Evolutionary conservation across 2,329 filamentous ascomycete species (phyloP), one percentile per base, ranked within the genome.

Genomic region (Fusarium subglutinans): DNA sequence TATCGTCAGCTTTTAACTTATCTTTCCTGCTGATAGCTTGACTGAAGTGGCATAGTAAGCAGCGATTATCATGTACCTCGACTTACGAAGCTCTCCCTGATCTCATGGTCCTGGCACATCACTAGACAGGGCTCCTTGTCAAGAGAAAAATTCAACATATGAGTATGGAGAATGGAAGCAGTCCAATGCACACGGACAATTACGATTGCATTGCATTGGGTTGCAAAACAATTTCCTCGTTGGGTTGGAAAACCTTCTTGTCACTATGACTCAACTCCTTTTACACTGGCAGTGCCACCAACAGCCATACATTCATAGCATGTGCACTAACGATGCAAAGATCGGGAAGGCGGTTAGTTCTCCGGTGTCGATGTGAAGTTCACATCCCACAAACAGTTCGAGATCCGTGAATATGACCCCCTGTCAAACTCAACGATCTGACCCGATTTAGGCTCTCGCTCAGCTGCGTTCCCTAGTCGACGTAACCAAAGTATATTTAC

Each of bases 101-200:
- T 45, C 60, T 61, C 44, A 55, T 70, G 57, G 41, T 40, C 72
- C 50, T 28, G 50, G 72, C 65, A 14, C 35, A 55, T 73, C 56
- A 48, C 69, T 62, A 66, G 62, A 58, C 72, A 73, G 70, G 69
- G 72, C 47, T 75, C 61, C 37, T 54, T 55, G 60, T 51, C 44
- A 24, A 56, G 30, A 45, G 37, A 53, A 63, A 66, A 69, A 44
- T 38, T 59, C 57, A 35, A 37, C 53, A 53, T 38, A 35, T 44
- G 47, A 59, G 44, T 41, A n/a, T 28, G 22, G 38, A 62, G 24
- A 47, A 53, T 51, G 51, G 40, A 37, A 47, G 37, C 50, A 20
- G n/a, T 53, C n/a, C 50, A 53, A 26, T 48, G 53, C n/a, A 20
- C 33, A 13, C 44, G n/a, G 45, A 28, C 48, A 41, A 45, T 54